phyloP scores from a whole-genome alignment of 108 stramenopile genomes.

The Halocafeteria seosinensis region DNA sequence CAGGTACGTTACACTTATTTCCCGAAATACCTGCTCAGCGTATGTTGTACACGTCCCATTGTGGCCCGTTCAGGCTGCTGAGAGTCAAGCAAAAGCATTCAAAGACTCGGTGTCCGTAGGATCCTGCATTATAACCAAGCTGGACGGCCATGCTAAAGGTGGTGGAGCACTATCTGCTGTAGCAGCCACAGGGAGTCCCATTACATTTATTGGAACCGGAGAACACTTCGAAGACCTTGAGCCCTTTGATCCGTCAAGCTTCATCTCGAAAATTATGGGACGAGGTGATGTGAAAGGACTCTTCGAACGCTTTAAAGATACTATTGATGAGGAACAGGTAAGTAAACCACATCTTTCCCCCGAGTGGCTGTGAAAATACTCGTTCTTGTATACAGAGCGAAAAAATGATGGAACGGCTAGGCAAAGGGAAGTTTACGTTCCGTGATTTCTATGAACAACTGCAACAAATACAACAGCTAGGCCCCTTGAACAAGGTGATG shows the following conservation, averaged over 20 bases:
- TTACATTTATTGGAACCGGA: conserved; percentile 82
- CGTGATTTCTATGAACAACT: conserved; percentile 87
- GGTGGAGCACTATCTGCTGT: conserved; percentile 91
- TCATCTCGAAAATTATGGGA: conserved; percentile 68
- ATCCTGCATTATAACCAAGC: conserved; percentile 80
- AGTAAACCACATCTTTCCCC: too few relatives aligned
- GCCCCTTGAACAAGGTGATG: conserved; percentile 71
- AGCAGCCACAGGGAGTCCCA: conserved; percentile 76
- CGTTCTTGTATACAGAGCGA: too few relatives aligned
- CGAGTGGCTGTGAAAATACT: too few relatives aligned
- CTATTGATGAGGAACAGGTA: conserved; percentile 44
- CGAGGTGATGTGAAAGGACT: conserved; percentile 62
- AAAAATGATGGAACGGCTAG: conserved; percentile 59
- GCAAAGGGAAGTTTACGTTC: conserved; percentile 78
- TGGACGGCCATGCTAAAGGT: conserved; percentile 96
- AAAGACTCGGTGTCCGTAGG: conserved; percentile 76
- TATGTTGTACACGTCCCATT: too few relatives aligned
- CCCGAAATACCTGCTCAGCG: too few relatives aligned
- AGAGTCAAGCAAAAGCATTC: conserved; percentile 79
- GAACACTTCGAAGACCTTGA: conserved; percentile 94
- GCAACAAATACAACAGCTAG: conserved; percentile 64
- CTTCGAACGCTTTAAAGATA: conserved; percentile 53
- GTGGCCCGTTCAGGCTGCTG: conserved; percentile 91
- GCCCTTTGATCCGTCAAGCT: conserved; percentile 71
- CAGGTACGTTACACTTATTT: too few relatives aligned